Percentiles rank a stretch among this genome's conserved stretches.
These are phyloP conservation scores for Fagopyrum homotropicum DNA, from an alignment of 148 eudicot species.

Conservation along the genomic window DNA sequence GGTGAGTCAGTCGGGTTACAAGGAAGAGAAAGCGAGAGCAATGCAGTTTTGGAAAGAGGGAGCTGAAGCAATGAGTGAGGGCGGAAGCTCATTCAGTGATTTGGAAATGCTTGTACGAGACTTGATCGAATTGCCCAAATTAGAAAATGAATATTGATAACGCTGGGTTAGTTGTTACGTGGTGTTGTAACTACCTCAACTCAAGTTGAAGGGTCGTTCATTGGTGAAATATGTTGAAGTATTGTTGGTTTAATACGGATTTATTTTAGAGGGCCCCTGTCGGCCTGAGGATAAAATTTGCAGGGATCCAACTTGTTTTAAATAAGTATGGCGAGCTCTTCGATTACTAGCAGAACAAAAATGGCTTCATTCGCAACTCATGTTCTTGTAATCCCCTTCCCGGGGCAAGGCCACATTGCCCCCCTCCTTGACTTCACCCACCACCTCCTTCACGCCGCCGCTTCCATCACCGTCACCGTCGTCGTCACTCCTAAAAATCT, in stretches of 20 bases:
- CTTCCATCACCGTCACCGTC: conserved; percentile 21
- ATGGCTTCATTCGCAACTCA: not conserved
- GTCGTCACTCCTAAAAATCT: conserved; percentile 20
- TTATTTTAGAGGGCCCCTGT: too few relatives aligned
- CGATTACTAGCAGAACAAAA: too few relatives aligned
- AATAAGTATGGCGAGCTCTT: too few relatives aligned
- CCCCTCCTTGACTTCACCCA: conserved; percentile 13
- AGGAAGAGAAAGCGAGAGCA: not conserved
- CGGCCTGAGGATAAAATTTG: too few relatives aligned
- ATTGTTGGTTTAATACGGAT: too few relatives aligned
- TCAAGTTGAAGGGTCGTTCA: too few relatives aligned
- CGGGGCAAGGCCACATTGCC: conserved; percentile 25
- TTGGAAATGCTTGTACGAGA: not conserved
- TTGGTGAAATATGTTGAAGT: too few relatives aligned
- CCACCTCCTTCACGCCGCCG: conserved; percentile 22
- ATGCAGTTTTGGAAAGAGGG: not conserved
- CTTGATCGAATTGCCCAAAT: too few relatives aligned
- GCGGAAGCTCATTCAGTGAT: not conserved
- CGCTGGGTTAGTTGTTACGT: too few relatives aligned
- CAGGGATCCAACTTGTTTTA: too few relatives aligned
- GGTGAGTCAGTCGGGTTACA: conserved; percentile 11
- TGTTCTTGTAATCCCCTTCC: conserved; percentile 28
- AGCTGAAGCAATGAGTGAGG: not conserved
- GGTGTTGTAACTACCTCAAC: too few relatives aligned
- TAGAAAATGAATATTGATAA: too few relatives aligned